Base-by-base conservation (phyloP, 192 early-diverging fungal genomes). In the Jimgerdemannia flammicorona region DNA sequence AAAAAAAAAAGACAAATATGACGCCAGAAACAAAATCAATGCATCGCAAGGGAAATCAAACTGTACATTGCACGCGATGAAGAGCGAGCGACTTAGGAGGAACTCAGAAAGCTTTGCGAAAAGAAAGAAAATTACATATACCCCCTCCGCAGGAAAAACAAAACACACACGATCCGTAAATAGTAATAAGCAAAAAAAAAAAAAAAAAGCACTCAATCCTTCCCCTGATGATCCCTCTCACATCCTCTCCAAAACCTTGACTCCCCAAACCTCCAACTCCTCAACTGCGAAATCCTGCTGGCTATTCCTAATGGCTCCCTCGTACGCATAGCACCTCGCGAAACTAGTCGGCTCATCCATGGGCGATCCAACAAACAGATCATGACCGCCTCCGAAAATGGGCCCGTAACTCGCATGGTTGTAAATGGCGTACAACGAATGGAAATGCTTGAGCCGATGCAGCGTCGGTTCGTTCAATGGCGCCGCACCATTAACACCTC, bases 351-450 rank as follows among this genome's bases (percentile, higher is more conserved):
- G 41, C 20, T 75, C 74, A 29, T 75, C 69, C n/a, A 70, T 75
- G 41, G 69, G 69, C 10, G 68, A 64, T 3, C 74, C 74, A 29
- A 70, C 64, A 29, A 75, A 70, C 43, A 75, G 40, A 4, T 70
- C 66, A 49, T 75, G 67, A 3, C 74, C 66, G 9, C 69, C 74
- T 40, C 74, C 74, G 44, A 75, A 75, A 43, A 75, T 75, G 0
- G 74, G 74, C 1, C 74, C 74, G 70, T 70, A 75, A 2, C 43
- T 43, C n/a, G 67, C 74, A 70, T 75, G 74, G 49, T 70, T 70
- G 44, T 75, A 69, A 11, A 75, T 70, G 10, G 74, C 74, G 63
- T 70, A 75, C 19, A 70, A 67, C 40, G 66, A 63, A 69, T 75
- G 74, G 2, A 69, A 67, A 8, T 59, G 67, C 43, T 73, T 73